Conservation (phyloP, 257 asterid species). For the Parsonsia alboflavescens region DNA sequence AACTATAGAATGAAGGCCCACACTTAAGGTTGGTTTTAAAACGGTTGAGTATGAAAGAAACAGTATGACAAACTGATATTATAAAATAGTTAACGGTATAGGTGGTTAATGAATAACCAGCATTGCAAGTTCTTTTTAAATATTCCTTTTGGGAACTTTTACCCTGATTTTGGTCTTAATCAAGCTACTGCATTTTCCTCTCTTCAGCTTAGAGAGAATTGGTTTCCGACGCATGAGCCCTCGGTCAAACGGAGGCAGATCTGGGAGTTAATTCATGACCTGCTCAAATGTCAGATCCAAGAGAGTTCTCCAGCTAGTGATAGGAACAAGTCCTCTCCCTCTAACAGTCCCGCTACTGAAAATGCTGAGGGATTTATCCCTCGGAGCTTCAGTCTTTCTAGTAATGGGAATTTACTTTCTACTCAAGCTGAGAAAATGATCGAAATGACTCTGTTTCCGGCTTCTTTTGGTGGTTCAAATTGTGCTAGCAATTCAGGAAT, state of each 20-base stretch:
- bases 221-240: constrained; percentile 88
- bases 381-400: constrained; percentile 24
- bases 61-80: neutral
- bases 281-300: constrained; percentile 42
- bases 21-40: neutral
- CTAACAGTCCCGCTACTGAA: constrained; percentile 26
- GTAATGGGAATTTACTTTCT: constrained; percentile 35
- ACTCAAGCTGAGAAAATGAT: constrained; percentile 36
- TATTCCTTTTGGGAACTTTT: neutral
- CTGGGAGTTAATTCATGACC: constrained; percentile 58
- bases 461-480: constrained; percentile 32
- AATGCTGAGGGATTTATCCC: constrained; percentile 34
- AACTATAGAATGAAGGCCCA: neutral
- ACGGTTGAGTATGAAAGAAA: neutral
- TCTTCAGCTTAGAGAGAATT: constrained; percentile 25
- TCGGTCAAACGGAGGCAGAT: constrained; percentile 62
- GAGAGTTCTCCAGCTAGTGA: constrained; percentile 43
- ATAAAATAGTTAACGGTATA: neutral
- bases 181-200: constrained; percentile 5
- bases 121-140: neutral
- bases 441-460: constrained; percentile 60
- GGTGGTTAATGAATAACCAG: neutral
- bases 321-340: constrained; percentile 29
- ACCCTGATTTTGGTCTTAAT: neutral
- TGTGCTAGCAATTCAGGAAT: constrained; percentile 44